Evolutionary conservation across 352 stramenopile species (phyloP).

Genomic region (Pythium rishiriense): DNA sequence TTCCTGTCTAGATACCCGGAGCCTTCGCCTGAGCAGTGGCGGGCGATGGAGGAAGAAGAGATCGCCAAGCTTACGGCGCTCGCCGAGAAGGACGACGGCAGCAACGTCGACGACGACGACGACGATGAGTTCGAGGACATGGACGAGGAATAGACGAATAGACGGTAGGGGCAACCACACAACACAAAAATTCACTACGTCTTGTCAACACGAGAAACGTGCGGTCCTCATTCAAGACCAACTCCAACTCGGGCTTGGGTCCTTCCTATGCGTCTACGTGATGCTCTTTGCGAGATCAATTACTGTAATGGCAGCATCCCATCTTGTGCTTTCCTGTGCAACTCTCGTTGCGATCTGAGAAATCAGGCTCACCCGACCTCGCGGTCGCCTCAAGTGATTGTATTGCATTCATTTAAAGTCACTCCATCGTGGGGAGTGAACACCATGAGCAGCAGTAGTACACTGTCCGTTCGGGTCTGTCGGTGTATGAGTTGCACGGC

Average conservation of each 20-base stretch:
- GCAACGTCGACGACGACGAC: conserved; percentile 53
- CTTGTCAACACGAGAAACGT: conserved; percentile 19
- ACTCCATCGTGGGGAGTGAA: too few relatives aligned
- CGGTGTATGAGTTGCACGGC: too few relatives aligned
- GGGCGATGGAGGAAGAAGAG: conserved; percentile 77
- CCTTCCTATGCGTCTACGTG: too few relatives aligned
- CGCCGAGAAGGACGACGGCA: conserved; percentile 54
- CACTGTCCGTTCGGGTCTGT: too few relatives aligned
- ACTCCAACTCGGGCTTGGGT: neutral
- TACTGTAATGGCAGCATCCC: too few relatives aligned
- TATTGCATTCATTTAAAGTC: too few relatives aligned
- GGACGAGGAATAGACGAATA: conserved; percentile 48
- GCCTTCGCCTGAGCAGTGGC: conserved; percentile 79
- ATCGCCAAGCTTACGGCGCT: conserved; percentile 59
- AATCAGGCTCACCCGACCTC: too few relatives aligned
- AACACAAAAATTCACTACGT: conserved; percentile 26
- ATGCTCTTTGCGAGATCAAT: too few relatives aligned
- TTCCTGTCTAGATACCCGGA: conserved; percentile 81
- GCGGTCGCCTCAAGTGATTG: too few relatives aligned
- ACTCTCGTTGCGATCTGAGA: too few relatives aligned
- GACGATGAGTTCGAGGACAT: conserved; percentile 69
- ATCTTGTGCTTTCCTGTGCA: too few relatives aligned
- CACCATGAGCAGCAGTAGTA: too few relatives aligned
- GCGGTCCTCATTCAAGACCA: neutral
- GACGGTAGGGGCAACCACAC: conserved; percentile 19